Evolutionary conservation across 345 rosid species (phyloP), one percentile per base, ranked within the genome.

Genomic region (Linum trigynum): DNA sequence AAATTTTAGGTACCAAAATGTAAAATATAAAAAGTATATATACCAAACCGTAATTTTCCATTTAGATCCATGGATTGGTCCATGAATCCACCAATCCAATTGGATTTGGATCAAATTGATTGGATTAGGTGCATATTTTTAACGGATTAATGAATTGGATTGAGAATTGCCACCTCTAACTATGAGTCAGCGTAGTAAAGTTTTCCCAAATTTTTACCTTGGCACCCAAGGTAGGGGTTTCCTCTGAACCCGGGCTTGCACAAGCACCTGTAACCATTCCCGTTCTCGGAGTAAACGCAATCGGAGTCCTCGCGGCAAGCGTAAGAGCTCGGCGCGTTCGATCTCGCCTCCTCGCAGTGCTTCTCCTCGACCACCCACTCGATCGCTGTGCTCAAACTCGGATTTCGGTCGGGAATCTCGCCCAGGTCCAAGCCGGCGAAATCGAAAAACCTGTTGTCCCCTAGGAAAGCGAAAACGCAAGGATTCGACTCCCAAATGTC

Each of bases 211-310:
- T 5, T 39, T 0, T 45, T 63, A 72, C 71, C 71, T 58, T 72
- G 71, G 61, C 71, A 67, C 5, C 68, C 65, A 0, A 63, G 71
- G 36, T 72, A 67, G 7, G 62, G 76, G 53, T 72, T 67, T 58
- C 76, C 76, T 39, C 4, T 2, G 45, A 72, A 72, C 15, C 76
- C 76, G 2, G 6, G 3, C 0, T 39, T 39, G 68, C 71, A 67
- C 6, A 4, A 3, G 50, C 76, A 64, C n/a, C 71, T 32, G 23
- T 57, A 57, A 10, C 61, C 61, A 5, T 57, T 17, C 12, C 61
- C 37, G 38, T 23, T 57, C 37, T 57, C 38, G 5, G 61, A 57
- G 61, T 17, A 17, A 7, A 17, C 38, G 37, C 61, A 57, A 9
- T 51, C 6, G 12, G 71, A 10, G 40, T 72, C 63, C 0, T 0